These are phyloP conservation scores for Suillus sp. DNA, from an alignment of 768 basidiomycete genomes.

Conservation along the genomic window DNA sequence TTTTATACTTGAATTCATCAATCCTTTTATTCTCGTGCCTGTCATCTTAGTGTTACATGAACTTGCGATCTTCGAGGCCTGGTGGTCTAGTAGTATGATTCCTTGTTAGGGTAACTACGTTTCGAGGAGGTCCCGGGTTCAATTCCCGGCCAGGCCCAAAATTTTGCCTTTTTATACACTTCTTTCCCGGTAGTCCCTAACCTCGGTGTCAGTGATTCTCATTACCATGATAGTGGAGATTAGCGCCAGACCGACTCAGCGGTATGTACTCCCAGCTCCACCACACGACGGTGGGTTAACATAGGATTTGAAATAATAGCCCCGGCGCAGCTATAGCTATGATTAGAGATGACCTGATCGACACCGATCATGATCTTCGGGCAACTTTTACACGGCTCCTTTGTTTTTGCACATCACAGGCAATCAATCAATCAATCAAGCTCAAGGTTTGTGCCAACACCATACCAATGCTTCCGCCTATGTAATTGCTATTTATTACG, in stretches of 20 bases:
- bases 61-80: slow-evolving; percentile 25
- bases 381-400: too few species aligned
- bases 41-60: neutral
- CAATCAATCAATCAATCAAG: neutral
- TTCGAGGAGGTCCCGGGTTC: slow-evolving; percentile 81
- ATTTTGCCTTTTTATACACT: slow-evolving; percentile 7
- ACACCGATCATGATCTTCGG: neutral
- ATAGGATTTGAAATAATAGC: neutral
- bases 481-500: neutral
- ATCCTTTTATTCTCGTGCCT: neutral
- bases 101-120: slow-evolving; percentile 36
- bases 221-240: neutral
- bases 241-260: slow-evolving; percentile 2
- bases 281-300: neutral
- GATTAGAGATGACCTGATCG: neutral
- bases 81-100: slow-evolving; percentile 46
- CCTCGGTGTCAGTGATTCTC: neutral
- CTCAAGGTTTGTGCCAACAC: neutral
- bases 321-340: neutral
- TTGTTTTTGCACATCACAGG: neutral
- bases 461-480: neutral
- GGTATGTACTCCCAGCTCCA: neutral
- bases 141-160: slow-evolving; percentile 74
- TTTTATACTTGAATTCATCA: neutral
- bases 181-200: neutral